Percentiles rank a stretch among this genome's conserved stretches.
These are phyloP conservation scores for Aphanomyces invadans DNA, from an alignment of 352 stramenopile species.

Conservation along the genomic window DNA sequence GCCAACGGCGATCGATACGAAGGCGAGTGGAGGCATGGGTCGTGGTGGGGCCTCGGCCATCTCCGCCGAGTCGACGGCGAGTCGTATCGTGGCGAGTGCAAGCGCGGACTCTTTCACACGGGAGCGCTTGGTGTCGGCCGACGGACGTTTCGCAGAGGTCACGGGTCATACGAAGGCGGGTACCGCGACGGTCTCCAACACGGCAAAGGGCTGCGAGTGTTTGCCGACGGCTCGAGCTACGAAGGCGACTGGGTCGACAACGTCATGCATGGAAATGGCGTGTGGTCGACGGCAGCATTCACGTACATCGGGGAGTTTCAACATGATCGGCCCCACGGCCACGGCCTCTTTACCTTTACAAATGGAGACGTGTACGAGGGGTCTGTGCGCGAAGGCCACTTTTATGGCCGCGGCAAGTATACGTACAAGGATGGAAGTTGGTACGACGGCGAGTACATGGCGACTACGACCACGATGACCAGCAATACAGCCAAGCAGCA, in stretches of 20 bases:
- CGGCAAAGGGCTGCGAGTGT: conserved; percentile 53
- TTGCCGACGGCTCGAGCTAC: conserved; percentile 40
- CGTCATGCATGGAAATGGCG: conserved; percentile 44
- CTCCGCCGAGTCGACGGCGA: conserved; percentile 42
- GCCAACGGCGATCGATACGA: conserved; percentile 59
- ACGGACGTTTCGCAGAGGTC: conserved; percentile 36
- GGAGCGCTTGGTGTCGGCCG: conserved; percentile 37
- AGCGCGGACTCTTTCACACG: conserved; percentile 38
- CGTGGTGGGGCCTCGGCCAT: conserved; percentile 50
- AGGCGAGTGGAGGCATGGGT: conserved; percentile 48
- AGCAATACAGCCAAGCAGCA: too few species aligned
- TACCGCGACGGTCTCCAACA: conserved; percentile 47
- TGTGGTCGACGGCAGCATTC: conserved; percentile 42
- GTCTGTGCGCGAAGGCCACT: conserved; percentile 36
- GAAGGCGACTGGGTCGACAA: conserved; percentile 63
- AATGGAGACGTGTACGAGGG: conserved; percentile 73
- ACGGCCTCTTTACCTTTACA: conserved; percentile 44
- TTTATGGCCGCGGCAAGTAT: conserved; percentile 41
- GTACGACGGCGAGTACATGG: conserved; percentile 47
- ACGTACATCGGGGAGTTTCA: conserved; percentile 57
- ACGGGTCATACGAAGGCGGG: conserved; percentile 55
- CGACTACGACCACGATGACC: conserved; percentile 18
- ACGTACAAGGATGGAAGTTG: conserved; percentile 41
- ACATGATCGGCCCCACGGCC: conserved; percentile 41
- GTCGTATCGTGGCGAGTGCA: conserved; percentile 47